Percentiles rank a stretch among this genome's conserved stretches.
Evolutionary conservation across 2,329 filamentous ascomycete genomes (phyloP).

Genomic region (Ilyonectria mors-panacis): DNA sequence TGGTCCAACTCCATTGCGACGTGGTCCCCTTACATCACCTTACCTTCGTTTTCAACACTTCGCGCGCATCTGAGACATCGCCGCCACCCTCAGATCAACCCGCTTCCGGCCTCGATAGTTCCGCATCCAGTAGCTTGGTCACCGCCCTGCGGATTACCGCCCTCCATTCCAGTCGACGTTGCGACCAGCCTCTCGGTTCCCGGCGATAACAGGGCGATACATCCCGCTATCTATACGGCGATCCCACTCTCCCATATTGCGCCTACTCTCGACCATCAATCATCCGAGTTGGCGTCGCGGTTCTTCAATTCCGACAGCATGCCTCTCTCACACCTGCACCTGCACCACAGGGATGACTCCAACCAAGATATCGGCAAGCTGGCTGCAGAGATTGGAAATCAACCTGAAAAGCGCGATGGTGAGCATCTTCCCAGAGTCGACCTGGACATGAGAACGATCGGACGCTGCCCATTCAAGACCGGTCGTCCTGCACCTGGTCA

Average conservation of each 20-base stretch:
- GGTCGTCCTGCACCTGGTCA: slow-evolving; percentile 30
- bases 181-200: slow-evolving; percentile 40
- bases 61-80: slow-evolving; percentile 45
- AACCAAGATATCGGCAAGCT: slow-evolving; percentile 50
- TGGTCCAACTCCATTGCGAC: slow-evolving; percentile 44
- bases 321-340: slow-evolving; percentile 48
- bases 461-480: slow-evolving; percentile 32
- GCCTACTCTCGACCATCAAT: slow-evolving; percentile 4
- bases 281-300: not conserved
- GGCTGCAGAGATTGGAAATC: slow-evolving; percentile 33
- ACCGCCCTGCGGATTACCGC: slow-evolving; percentile 43
- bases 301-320: slow-evolving; percentile 43
- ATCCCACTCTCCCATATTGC: not conserved
- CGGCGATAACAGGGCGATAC: slow-evolving; percentile 33
- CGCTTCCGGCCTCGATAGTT: slow-evolving; percentile 43
- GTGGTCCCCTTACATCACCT: slow-evolving; percentile 27
- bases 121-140: slow-evolving; percentile 44
- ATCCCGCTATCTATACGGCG: slow-evolving; percentile 24
- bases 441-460: not conserved
- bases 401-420: slow-evolving; percentile 20
- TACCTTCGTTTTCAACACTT: slow-evolving; percentile 28
- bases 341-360: slow-evolving; percentile 47
- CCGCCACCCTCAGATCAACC: slow-evolving; percentile 39
- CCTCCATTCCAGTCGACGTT: slow-evolving; percentile 48
- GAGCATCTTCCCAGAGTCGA: not conserved